These are phyloP conservation scores for Ogataea pignaliae DNA, from an alignment of 805 yeast genomes.

Conservation along the genomic window DNA sequence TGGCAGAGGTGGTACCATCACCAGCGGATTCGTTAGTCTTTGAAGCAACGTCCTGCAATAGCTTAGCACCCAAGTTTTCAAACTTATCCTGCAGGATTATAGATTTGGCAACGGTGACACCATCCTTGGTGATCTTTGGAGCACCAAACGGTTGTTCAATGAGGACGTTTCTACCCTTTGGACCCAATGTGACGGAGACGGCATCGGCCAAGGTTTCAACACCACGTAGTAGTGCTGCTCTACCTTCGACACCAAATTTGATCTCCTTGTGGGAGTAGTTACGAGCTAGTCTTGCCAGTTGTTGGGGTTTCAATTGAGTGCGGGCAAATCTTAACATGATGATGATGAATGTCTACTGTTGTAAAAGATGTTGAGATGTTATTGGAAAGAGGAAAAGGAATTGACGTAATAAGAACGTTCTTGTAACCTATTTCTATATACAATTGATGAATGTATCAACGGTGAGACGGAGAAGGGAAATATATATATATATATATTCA, in stretches of 20 bases:
- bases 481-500: too few relatives aligned
- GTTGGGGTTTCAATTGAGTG: constrained; percentile 36
- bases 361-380: too few relatives aligned
- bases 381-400: too few relatives aligned
- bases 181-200: constrained; percentile 94
- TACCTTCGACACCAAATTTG: constrained; percentile 95
- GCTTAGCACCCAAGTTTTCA: constrained; percentile 94
- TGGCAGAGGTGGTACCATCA: constrained; percentile 98
- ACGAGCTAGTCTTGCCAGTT: constrained; percentile 40
- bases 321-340: constrained; percentile 47
- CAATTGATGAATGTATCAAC: too few relatives aligned
- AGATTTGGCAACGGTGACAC: constrained; percentile 93
- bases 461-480: too few relatives aligned
- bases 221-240: constrained; percentile 91
- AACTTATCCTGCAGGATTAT: constrained; percentile 81
- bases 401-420: too few relatives aligned
- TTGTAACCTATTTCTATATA: too few relatives aligned
- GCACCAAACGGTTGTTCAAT: constrained; percentile 96
- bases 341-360: neutral
- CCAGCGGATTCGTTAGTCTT: constrained; percentile 98
- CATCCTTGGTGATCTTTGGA: constrained; percentile 98
- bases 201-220: constrained; percentile 95
- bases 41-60: constrained; percentile 93
- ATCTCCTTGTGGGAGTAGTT: constrained; percentile 78
- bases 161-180: constrained; percentile 94